Conservation (phyloP, 306 rosid genomes). For the Biancaea sappan region DNA sequence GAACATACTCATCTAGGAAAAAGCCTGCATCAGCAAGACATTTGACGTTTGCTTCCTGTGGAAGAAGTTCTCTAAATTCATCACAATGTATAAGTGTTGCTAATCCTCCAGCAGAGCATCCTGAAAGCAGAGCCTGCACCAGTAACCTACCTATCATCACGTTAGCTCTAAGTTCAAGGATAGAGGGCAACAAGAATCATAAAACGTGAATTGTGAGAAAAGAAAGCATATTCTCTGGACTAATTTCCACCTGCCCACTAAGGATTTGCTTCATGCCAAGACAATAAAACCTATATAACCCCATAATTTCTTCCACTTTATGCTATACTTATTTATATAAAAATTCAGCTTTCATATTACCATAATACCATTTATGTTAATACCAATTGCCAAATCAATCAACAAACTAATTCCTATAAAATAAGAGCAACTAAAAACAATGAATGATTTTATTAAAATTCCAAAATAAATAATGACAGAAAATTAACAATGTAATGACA, state of each 20-base stretch:
- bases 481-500: too few relatives aligned
- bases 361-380: too few relatives aligned
- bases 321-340: conserved; percentile 14
- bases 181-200: conserved; percentile 12
- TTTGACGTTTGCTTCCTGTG: conserved; percentile 64
- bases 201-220: not conserved
- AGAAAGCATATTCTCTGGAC: conserved; percentile 17
- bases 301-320: conserved; percentile 15
- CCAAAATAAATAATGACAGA: not conserved
- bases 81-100: conserved; percentile 95
- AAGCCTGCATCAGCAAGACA: conserved; percentile 98
- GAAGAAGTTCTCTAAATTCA: conserved; percentile 60
- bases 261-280: conserved; percentile 25
- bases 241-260: conserved; percentile 7
- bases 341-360: conserved; percentile 9
- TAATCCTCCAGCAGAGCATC: conserved; percentile 99
- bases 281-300: not conserved
- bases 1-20: conserved; percentile 94
- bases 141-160: conserved; percentile 25
- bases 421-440: not conserved
- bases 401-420: not conserved
- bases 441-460: not conserved
- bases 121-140: conserved; percentile 89
- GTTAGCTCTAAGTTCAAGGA: conserved; percentile 21
- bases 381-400: conserved; percentile 15